phyloP scores from a whole-genome alignment of 2,329 filamentous ascomycete species.

The Exophiala mesophila region DNA sequence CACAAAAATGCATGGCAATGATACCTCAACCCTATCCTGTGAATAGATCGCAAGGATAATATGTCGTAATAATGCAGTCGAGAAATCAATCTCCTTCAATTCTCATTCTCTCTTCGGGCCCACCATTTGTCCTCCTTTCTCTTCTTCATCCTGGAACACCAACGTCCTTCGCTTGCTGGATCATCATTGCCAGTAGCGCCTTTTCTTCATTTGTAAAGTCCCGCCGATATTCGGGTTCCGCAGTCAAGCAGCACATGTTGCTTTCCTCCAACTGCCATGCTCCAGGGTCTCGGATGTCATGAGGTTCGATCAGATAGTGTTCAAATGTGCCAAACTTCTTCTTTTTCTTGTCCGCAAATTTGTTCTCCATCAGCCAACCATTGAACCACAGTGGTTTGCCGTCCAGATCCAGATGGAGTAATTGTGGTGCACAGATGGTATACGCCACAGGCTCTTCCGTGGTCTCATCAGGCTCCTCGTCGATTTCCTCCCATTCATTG shows the following conservation, averaged over 20 bases:
- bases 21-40: too few species aligned
- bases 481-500: constrained; percentile 8
- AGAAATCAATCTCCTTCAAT: too few species aligned
- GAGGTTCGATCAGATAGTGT: constrained; percentile 25
- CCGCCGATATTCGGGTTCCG: constrained; percentile 20
- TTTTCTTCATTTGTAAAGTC: constrained; percentile 23
- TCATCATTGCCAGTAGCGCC: constrained; percentile 23
- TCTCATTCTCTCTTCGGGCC: too few species aligned
- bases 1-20: too few species aligned
- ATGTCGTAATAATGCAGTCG: too few species aligned
- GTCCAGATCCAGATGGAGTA: constrained; percentile 40
- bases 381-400: constrained; percentile 46
- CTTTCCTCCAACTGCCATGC: constrained; percentile 26
- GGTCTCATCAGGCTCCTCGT: constrained; percentile 3
- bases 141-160: constrained; percentile 16
- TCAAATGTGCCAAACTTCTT: constrained; percentile 36
- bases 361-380: constrained; percentile 41
- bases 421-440: constrained; percentile 43
- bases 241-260: constrained; percentile 27
- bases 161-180: constrained; percentile 22
- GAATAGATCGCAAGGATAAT: too few species aligned
- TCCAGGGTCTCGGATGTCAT: constrained; percentile 22
- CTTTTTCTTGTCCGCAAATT: constrained; percentile 36
- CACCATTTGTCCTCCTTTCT: not conserved
- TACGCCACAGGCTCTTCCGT: constrained; percentile 25